These are phyloP conservation scores for Athelia sp. DNA, from an alignment of 1,284 basidiomycete species.

Conservation along the genomic window DNA sequence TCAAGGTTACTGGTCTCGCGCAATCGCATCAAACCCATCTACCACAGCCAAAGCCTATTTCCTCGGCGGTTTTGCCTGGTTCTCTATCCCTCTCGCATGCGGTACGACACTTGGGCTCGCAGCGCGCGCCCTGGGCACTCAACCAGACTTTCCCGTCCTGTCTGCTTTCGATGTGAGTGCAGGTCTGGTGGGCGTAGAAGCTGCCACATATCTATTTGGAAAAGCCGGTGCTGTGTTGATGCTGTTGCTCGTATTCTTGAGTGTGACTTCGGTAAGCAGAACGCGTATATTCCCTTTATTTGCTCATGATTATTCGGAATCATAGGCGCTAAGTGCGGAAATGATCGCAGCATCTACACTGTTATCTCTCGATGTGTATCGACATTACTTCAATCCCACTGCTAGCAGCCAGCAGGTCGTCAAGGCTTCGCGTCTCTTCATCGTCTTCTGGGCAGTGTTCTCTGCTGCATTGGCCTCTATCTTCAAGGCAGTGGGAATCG, in stretches of 20 bases:
- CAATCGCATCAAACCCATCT: constrained; percentile 20
- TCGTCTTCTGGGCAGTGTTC: constrained; percentile 33
- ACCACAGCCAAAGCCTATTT: constrained; percentile 23
- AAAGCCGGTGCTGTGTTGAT: constrained; percentile 17
- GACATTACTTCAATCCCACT: constrained; percentile 19
- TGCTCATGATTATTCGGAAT: not conserved
- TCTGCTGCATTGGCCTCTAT: constrained; percentile 43
- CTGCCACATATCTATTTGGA: constrained; percentile 16
- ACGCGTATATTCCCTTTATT: not conserved
- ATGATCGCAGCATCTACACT: constrained; percentile 34
- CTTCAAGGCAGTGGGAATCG: constrained; percentile 42
- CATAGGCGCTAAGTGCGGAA: constrained; percentile 32
- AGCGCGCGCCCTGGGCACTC: constrained; percentile 12
- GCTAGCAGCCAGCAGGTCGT: constrained; percentile 22
- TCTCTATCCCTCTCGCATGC: constrained; percentile 18
- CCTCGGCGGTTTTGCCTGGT: constrained; percentile 24
- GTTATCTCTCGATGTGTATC: constrained; percentile 32
- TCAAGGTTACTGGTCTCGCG: constrained; percentile 23
- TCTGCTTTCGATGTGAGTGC: constrained; percentile 17
- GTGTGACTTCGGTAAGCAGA: constrained; percentile 25
- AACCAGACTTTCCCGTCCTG: constrained; percentile 12
- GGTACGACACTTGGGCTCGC: constrained; percentile 17
- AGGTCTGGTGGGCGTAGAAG: constrained; percentile 23
- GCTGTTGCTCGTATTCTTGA: constrained; percentile 23
- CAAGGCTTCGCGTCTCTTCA: constrained; percentile 26